Percentiles rank a stretch among this genome's conserved stretches.
phyloP scores from a whole-genome alignment of 1,139 yeast genomes.

The Pichia terricola region DNA sequence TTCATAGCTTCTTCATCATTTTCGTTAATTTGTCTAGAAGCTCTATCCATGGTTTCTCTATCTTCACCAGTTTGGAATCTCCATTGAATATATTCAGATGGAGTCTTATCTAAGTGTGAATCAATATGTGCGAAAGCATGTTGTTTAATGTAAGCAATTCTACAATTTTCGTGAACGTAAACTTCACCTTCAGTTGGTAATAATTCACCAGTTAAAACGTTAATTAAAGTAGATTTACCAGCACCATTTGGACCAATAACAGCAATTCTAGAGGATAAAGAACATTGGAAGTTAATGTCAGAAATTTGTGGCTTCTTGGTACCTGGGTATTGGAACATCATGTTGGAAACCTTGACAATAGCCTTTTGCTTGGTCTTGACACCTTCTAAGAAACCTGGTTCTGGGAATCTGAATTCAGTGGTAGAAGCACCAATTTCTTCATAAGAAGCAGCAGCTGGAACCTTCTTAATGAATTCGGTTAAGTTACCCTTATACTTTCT shows the following conservation, averaged over 20 bases:
- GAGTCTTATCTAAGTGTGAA: slow-evolving; percentile 97
- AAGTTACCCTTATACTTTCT: slow-evolving; percentile 99
- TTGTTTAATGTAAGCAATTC: slow-evolving; percentile 99
- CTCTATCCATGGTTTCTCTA: slow-evolving; percentile 99
- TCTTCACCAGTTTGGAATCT: slow-evolving; percentile 99
- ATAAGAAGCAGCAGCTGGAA: slow-evolving; percentile 98
- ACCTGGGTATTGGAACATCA: slow-evolving; percentile 99
- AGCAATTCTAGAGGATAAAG: slow-evolving; percentile 98
- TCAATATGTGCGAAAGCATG: slow-evolving; percentile 99
- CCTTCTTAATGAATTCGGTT: slow-evolving; percentile 95
- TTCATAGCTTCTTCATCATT: slow-evolving; percentile 96
- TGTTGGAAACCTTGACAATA: slow-evolving; percentile 92
- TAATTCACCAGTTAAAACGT: slow-evolving; percentile 98
- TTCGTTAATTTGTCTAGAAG: slow-evolving; percentile 97
- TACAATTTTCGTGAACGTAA: slow-evolving; percentile 98
- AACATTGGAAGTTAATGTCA: slow-evolving; percentile 95
- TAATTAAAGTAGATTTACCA: slow-evolving; percentile 97
- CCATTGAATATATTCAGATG: slow-evolving; percentile 99
- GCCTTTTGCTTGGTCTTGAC: slow-evolving; percentile 99
- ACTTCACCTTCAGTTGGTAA: slow-evolving; percentile 97
- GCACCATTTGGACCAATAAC: slow-evolving; percentile 99
- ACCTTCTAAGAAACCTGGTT: slow-evolving; percentile 99
- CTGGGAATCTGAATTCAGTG: slow-evolving; percentile 94
- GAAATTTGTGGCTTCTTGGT: slow-evolving; percentile 88
- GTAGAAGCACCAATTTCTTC: slow-evolving; percentile 98